Evolutionary conservation across 208 protist species (phyloP), one percentile per base, ranked within the genome.

Genomic region (Trypanosoma brucei): DNA sequence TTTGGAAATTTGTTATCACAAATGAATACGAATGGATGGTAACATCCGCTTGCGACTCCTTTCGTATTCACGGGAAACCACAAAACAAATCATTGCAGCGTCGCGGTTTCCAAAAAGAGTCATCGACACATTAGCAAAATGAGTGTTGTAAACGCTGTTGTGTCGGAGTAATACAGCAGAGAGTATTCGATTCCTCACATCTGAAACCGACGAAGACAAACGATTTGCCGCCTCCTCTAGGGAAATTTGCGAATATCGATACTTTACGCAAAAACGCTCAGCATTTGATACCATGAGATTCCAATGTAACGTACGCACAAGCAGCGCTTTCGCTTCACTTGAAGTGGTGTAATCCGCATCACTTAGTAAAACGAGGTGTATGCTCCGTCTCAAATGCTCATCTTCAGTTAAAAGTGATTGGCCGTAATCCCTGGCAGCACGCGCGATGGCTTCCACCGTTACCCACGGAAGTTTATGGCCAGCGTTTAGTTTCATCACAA

Each of bases 51-150:
- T 55, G 31, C 53, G 59, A 9, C 37, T 13, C 37, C 59, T 48
- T 45, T 72, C 59, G 55, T 66, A 70, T 37, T 76, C 60, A 1
- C 64, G 62, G 3, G 79, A 62, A n/a, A 79, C 59, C 30, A 60
- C 35, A 69, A 75, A 85, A 22, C 84, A 74, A 30, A 70, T 53
- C 35, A 57, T 53, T 3, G 84, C 75, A 31, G 60, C 68, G 37
- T 70, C 53, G 4, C 64, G 55, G 37, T 77, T 66, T 2, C 84
- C 84, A 52, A 91, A 86, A 0, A 91, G 39, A 58, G 68, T 40
- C 35, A 66, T 68, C 0, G 84, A 91, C 44, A 71, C 42, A 33
- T 77, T 53, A 42, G 81, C 75, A 58, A 76, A 83, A 46, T 78
- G 55, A 31, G 81, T 53, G 3, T 51, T 42, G 35, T 65, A 72